Base-by-base conservation (phyloP, 805 yeast genomes). In the Pachysolen tannophilus region DNA sequence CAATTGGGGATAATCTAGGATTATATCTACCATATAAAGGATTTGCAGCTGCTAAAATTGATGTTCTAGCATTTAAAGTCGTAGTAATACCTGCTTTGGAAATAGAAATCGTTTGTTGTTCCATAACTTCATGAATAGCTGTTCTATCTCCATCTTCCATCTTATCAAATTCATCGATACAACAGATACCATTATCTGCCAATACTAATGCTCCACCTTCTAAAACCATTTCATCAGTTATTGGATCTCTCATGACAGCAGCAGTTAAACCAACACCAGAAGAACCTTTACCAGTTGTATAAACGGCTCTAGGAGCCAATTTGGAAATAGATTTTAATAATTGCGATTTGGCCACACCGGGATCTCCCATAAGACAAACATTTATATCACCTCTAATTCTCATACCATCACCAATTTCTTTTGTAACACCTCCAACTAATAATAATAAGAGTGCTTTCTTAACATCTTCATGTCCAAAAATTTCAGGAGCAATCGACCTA, bases 181-280 rank as follows among this genome's bases (percentile, higher is more conserved):
- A 92, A 64, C 97, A 92, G 43, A 92, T 82, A 56, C 98, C 98
- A 53, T 90, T 87, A 61, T 92, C 98, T 1, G 98, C 96, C 38
- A 92, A 63, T 6, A 92, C 97, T 38, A 92, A 67, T 1, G 98
- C 97, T 60, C 98, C 98, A 40, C 97, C 98, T 69, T 92, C 98
- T 34, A 92, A 68, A 11, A 92, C 85, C 94, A 90, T 84, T 60
- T 92, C 98, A 58, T 92, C 98, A 1, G 98, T 92, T n/a, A 88
- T 90, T 2, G 97, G 97, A 57, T 92, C 98, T 51, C 92, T 75
- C 94, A 92, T 87, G 24, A 92, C 98, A 0, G 98, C 98, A 2
- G 98, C 98, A 4, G 98, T 92, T 49, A 92, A 67, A 63, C 98
- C 98, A 30, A 92, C 98, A 38, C 98, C 98, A 0, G 98, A 92